Base-by-base conservation (phyloP, 257 asterid species). In the Leonotis leonurus region DNA sequence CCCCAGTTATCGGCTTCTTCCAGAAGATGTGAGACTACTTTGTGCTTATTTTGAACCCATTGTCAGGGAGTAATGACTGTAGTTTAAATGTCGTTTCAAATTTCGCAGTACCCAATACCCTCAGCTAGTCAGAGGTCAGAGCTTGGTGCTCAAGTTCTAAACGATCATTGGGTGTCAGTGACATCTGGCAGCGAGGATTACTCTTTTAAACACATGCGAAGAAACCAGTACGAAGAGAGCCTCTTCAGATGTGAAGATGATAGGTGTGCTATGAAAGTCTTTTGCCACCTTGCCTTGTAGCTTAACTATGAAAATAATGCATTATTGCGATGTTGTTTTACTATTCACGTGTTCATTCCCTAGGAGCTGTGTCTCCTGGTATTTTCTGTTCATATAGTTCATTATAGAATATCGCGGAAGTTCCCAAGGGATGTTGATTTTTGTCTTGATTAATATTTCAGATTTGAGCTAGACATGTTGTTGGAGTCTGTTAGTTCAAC, bases 1-100 rank as follows among this genome's bases (percentile, higher is more conserved):
- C 43, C 98, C 98, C 57, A 92, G 98, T 69, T 92, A 92, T 70
- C 83, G 98, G 63, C 95, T 86, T 78, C 97, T 92, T 78, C 99
- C 99, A 7, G 89, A 89, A 17, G 99, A 92, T 81, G 96, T 90
- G 77, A 53, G 87, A 66, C 49, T 63, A 57, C 43, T 6, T 30
- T 61, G 55, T 60, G 62, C 59, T 12, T 51, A 13, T 54, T 53
- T 62, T 63, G 37, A 61, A 20, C 51, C 65, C 40, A 36, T 56
- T 30, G 37, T 33, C n/a, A n/a, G n/a, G n/a, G n/a, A 36, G 51
- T 14, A 41, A 18, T 41, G 17, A 21, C 35, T 20, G 16, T 59
- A 27, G 44, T 20, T 45, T 65, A 41, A 53, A 26, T 36, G 29
- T 55, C 49, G 21, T 65, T 39, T 1, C 32, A 61, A 33, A 14